A percentile compares a stretch with the other conserved stretches of the same genome.
Evolutionary conservation across 1,139 yeast genomes (phyloP).

Genomic region (Taphrina betulina): DNA sequence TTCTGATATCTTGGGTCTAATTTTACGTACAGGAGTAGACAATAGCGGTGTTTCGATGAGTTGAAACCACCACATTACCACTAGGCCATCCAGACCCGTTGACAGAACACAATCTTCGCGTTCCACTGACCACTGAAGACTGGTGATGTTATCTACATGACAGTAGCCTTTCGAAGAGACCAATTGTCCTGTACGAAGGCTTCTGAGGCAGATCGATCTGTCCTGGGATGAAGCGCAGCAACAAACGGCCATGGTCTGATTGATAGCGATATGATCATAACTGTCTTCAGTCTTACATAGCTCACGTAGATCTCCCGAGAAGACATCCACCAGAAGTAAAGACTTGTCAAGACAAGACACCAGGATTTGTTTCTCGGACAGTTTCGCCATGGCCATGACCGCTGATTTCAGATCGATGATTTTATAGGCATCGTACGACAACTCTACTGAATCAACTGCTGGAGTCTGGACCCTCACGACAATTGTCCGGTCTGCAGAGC

Average conservation of each 20-base stretch:
- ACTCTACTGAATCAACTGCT: background rate
- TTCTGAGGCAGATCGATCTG: constrained; percentile 13
- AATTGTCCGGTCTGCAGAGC: constrained; percentile 13
- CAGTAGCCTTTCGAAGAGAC: constrained; percentile 16
- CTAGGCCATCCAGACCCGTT: constrained; percentile 12
- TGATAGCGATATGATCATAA: constrained; percentile 8
- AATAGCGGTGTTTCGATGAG: background rate
- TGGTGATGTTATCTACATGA: constrained; percentile 14
- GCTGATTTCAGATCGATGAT: constrained; percentile 2
- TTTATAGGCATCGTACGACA: background rate
- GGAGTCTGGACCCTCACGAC: background rate
- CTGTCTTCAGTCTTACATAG: constrained; percentile 11
- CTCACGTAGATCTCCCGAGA: constrained; percentile 1
- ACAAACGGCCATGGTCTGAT: background rate
- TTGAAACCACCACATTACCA: constrained; percentile 19
- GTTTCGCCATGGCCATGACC: constrained; percentile 3
- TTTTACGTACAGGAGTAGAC: constrained; percentile 20
- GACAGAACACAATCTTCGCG: constrained; percentile 3
- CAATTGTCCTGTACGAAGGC: constrained; percentile 1
- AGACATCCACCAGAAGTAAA: constrained; percentile 2
- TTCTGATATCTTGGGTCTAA: background rate
- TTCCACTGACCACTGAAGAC: constrained; percentile 12
- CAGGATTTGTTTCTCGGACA: background rate
- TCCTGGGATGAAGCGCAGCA: constrained; percentile 19
- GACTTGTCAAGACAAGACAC: constrained; percentile 11